Conservation (phyloP, 1,284 basidiomycete genomes). For the Leccinum glutinopallens region DNA sequence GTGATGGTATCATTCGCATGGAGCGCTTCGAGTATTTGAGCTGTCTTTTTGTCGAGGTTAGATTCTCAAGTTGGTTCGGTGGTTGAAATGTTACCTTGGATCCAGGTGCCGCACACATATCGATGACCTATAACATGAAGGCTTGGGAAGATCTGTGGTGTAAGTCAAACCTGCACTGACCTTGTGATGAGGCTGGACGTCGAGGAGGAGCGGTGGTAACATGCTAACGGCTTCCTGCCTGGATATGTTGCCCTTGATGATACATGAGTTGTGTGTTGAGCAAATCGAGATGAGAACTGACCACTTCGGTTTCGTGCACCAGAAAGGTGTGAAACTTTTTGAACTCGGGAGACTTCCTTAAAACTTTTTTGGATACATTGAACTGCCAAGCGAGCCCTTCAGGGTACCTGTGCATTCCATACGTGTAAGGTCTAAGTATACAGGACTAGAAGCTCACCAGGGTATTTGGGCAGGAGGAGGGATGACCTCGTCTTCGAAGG, state of each 20-base stretch:
- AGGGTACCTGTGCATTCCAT: slow-evolving; percentile 72
- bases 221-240: slow-evolving; percentile 98
- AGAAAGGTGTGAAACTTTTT: slow-evolving; percentile 96
- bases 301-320: slow-evolving; percentile 97
- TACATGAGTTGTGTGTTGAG: slow-evolving; percentile 5
- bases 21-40: slow-evolving; percentile 88
- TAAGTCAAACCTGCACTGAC: slow-evolving; percentile 42
- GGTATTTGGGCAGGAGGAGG: slow-evolving; percentile 84
- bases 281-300: slow-evolving; percentile 41
- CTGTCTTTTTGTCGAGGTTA: slow-evolving; percentile 55
- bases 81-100: slow-evolving; percentile 75
- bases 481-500: slow-evolving; percentile 77
- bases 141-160: not conserved
- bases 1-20: slow-evolving; percentile 69
- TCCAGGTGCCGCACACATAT: slow-evolving; percentile 99
- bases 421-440: slow-evolving; percentile 3
- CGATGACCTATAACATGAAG: slow-evolving; percentile 67
- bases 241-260: slow-evolving; percentile 85
- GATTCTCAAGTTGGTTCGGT: not conserved
- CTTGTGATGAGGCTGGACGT: slow-evolving; percentile 89
- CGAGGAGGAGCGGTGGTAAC: slow-evolving; percentile 94
- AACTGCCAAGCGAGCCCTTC: slow-evolving; percentile 95
- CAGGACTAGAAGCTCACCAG: slow-evolving; percentile 57
- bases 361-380: slow-evolving; percentile 86
- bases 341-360: slow-evolving; percentile 92